Conservation (phyloP, 495 filamentous ascomycete genomes). For the Hyphodiscus hymeniophilus region DNA sequence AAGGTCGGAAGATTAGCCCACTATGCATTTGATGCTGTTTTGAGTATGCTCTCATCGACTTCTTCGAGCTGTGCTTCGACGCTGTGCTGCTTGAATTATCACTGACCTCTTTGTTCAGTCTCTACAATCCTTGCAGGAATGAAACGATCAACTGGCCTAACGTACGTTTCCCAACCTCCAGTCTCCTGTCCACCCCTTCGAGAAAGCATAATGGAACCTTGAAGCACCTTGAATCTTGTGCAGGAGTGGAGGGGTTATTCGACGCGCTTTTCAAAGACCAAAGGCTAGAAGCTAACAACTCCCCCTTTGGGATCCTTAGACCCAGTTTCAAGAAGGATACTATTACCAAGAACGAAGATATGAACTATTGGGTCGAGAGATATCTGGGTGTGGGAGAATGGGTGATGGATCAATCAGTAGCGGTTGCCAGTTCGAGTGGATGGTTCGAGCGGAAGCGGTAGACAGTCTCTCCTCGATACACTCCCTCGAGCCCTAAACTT, state of each 20-base stretch:
- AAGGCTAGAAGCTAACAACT: constrained; percentile 16
- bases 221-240: too few species aligned
- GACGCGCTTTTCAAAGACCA: background rate
- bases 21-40: constrained; percentile 93
- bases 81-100: background rate
- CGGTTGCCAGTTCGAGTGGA: constrained; percentile 73
- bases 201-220: too few species aligned
- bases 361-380: constrained; percentile 86
- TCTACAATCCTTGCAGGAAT: constrained; percentile 94
- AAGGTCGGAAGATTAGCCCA: constrained; percentile 90
- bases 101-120: constrained; percentile 40
- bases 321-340: constrained; percentile 83
- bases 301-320: constrained; percentile 35
- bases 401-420: constrained; percentile 96
- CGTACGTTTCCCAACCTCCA: constrained; percentile 55
- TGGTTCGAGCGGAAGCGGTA: constrained; percentile 63
- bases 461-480: too few species aligned
- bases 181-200: background rate
- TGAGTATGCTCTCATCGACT: constrained; percentile 57
- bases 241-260: too few species aligned
- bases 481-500: too few species aligned
- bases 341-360: constrained; percentile 73
- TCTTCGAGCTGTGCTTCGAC: background rate
- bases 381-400: constrained; percentile 95
- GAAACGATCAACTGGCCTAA: constrained; percentile 91